These are phyloP conservation scores for Sugiyamaella castrensis DNA, from an alignment of 1,139 yeast genomes.

Conservation along the genomic window DNA sequence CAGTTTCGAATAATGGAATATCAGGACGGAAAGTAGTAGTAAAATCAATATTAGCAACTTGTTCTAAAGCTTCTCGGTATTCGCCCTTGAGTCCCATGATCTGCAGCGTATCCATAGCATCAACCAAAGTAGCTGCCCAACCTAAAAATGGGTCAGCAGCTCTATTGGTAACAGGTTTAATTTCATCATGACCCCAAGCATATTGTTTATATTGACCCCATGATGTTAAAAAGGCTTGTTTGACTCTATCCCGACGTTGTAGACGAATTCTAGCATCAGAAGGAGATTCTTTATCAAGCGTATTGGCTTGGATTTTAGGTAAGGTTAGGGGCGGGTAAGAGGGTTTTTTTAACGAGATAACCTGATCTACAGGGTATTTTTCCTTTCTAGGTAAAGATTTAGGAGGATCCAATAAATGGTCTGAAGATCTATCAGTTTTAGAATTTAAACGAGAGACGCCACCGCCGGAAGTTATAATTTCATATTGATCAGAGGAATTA, in stretches of 20 bases:
- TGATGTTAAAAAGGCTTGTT: constrained; percentile 51
- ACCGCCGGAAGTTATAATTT: constrained; percentile 16
- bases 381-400: constrained; percentile 24
- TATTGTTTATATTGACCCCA: constrained; percentile 58
- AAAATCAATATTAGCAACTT: constrained; percentile 55
- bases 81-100: constrained; percentile 59
- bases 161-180: constrained; percentile 39
- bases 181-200: constrained; percentile 71
- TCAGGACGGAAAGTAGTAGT: constrained; percentile 40
- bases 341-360: constrained; percentile 12
- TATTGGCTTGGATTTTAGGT: constrained; percentile 23
- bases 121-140: constrained; percentile 56
- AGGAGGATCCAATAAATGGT: constrained; percentile 2
- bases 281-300: constrained; percentile 13
- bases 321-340: constrained; percentile 6
- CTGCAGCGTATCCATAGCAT: constrained; percentile 65
- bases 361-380: constrained; percentile 25
- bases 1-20: constrained; percentile 70
- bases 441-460: constrained; percentile 14
- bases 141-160: constrained; percentile 45
- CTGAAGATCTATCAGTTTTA: background rate
- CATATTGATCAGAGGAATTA: constrained; percentile 1
- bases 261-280: constrained; percentile 13
- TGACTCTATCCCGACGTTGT: constrained; percentile 46
- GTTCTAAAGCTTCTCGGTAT: constrained; percentile 49